phyloP scores from a whole-genome alignment of 257 asterid genomes.

The Capsicum pubescens region DNA sequence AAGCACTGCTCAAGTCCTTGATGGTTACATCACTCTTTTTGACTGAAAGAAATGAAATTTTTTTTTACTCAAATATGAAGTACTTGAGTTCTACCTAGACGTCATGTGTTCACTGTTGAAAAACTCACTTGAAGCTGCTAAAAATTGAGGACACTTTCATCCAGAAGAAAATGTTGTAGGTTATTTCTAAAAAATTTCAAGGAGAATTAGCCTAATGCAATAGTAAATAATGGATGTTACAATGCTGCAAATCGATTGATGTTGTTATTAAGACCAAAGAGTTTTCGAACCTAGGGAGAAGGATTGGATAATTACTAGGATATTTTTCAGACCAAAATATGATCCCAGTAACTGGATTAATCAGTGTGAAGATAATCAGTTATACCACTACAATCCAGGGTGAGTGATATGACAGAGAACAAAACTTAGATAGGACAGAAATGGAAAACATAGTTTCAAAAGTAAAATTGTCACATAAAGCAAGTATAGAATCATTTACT shows the following conservation, averaged over 20 bases:
- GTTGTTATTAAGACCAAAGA: background rate
- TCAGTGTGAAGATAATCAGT: slow-evolving; percentile 45
- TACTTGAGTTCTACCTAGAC: background rate
- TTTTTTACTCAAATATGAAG: background rate
- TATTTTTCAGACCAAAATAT: slow-evolving; percentile 61
- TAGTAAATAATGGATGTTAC: slow-evolving; percentile 16
- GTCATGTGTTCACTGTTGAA: background rate
- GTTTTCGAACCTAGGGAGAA: background rate
- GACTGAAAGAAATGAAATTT: background rate
- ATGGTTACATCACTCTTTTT: background rate
- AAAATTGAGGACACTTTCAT: slow-evolving; percentile 71
- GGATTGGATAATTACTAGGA: slow-evolving; percentile 54
- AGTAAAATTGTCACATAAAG: too few species aligned
- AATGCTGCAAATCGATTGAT: background rate
- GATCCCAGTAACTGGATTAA: slow-evolving; percentile 69
- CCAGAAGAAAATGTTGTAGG: slow-evolving; percentile 67
- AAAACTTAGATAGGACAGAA: too few species aligned
- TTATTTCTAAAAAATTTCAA: slow-evolving; percentile 60
- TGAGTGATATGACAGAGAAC: too few species aligned
- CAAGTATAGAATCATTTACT: too few species aligned
- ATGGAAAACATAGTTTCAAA: too few species aligned
- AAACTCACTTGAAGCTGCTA: slow-evolving; percentile 70
- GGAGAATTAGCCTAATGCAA: slow-evolving; percentile 58
- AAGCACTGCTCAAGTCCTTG: background rate
- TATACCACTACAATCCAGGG: too few species aligned